Conservation (phyloP, 371 early-diverging fungal species). For the Conidiobolus incongruus region DNA sequence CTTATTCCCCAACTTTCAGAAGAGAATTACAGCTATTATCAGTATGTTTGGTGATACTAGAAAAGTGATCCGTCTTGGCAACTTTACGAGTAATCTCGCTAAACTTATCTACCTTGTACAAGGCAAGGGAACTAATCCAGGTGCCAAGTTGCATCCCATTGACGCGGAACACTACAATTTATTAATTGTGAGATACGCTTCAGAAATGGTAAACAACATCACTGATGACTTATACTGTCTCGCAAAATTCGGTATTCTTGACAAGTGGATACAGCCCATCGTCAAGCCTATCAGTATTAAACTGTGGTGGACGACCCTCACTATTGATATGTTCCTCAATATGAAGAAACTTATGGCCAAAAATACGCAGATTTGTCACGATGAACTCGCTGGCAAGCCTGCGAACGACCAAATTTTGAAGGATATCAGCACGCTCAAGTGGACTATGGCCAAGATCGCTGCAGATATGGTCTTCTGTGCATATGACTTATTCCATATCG, state of each 20-base stretch:
- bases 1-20: conserved; percentile 12
- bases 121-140: background rate
- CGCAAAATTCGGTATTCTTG: conserved; percentile 32
- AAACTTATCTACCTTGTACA: background rate
- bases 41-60: conserved; percentile 45
- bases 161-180: background rate
- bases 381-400: background rate
- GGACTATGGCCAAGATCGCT: conserved; percentile 23
- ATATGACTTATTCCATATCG: conserved; percentile 30
- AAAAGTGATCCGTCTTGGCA: conserved; percentile 41
- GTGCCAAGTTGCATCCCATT: background rate
- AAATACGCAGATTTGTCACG: conserved; percentile 5
- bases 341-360: conserved; percentile 3
- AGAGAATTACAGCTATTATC: conserved; percentile 20
- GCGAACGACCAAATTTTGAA: background rate
- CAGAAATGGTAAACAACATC: conserved; percentile 32
- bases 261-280: conserved; percentile 12
- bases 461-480: conserved; percentile 42
- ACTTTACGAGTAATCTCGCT: conserved; percentile 27
- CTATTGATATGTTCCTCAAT: conserved; percentile 18
- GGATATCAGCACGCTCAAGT: conserved; percentile 17
- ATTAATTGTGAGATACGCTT: background rate
- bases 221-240: conserved; percentile 55
- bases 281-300: conserved; percentile 23
- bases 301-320: conserved; percentile 30